Evolutionary conservation across 192 early-diverging fungal species (phyloP).

Genomic region (Polychytrium aggregatum): DNA sequence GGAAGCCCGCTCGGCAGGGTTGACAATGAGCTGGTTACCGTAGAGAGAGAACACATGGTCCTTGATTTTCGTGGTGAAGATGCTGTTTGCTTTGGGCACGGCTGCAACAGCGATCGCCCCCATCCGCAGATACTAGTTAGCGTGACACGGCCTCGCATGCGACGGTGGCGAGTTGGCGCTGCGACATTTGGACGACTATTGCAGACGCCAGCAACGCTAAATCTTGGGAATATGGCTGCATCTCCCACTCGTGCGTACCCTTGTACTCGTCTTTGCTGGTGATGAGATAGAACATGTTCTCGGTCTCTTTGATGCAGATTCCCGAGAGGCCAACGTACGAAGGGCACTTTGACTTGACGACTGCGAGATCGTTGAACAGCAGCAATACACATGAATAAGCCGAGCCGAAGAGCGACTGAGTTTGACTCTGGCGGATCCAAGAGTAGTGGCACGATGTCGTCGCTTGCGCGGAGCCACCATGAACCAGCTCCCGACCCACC

Average conservation of each 20-base stretch:
- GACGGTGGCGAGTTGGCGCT: too few species aligned
- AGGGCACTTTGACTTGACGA: constrained; percentile 64
- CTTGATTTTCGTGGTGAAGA: constrained; percentile 40
- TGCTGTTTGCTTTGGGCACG: too few species aligned
- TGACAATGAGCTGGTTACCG: constrained; percentile 63
- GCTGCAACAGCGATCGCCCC: too few species aligned
- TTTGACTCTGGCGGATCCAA: background rate
- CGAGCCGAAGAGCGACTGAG: background rate
- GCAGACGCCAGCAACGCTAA: too few species aligned
- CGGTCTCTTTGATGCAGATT: constrained; percentile 81
- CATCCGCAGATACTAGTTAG: too few species aligned
- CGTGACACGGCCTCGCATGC: too few species aligned
- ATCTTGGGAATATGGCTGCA: too few species aligned
- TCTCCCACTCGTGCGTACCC: too few species aligned
- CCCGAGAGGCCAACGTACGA: constrained; percentile 65
- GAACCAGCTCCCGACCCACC: too few species aligned
- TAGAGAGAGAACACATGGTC: constrained; percentile 48
- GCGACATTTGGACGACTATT: too few species aligned
- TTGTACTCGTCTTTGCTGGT: constrained; percentile 50
- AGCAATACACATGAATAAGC: background rate
- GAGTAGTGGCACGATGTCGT: too few species aligned
- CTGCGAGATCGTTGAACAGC: constrained; percentile 13
- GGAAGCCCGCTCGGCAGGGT: constrained; percentile 59
- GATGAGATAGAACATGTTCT: constrained; percentile 72
- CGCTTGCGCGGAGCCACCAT: too few species aligned